Evolutionary conservation across 2,329 filamentous ascomycete species (phyloP).

Genomic region (Cladosporium sp.): DNA sequence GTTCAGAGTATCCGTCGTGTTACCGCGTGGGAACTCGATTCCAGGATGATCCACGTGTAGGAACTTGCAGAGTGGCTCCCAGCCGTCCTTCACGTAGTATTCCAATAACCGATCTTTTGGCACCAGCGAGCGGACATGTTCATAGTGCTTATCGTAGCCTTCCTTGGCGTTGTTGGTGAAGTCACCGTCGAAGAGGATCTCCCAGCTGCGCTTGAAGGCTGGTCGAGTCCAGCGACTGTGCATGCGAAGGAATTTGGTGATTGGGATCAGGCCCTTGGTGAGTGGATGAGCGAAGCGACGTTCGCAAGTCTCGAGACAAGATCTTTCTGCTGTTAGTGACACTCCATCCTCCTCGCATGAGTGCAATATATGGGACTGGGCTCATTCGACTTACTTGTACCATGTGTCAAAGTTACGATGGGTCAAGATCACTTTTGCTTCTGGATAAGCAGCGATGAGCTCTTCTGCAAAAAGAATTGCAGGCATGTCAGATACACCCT

Average conservation of each 20-base stretch:
- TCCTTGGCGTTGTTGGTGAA: constrained; percentile 6
- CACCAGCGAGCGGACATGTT: constrained; percentile 6
- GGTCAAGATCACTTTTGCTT: constrained; percentile 35
- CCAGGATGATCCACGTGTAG: constrained; percentile 1
- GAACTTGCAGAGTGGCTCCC: constrained; percentile 9
- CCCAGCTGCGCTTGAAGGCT: constrained; percentile 5
- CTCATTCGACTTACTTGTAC: constrained; percentile 18
- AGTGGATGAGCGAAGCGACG: constrained; percentile 5
- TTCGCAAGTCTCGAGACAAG: constrained; percentile 5
- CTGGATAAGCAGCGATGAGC: constrained; percentile 20
- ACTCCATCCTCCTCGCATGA: too few relatives aligned
- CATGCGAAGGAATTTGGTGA: constrained; percentile 1
- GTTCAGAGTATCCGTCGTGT: constrained; percentile 1
- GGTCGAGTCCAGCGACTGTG: background rate
- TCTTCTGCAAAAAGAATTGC: constrained; percentile 18
- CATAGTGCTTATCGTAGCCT: constrained; percentile 13
- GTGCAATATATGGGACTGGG: too few relatives aligned
- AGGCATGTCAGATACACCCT: constrained; percentile 21
- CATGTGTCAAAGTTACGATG: constrained; percentile 51
- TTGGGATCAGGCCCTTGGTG: constrained; percentile 4
- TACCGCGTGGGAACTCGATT: background rate
- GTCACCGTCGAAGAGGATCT: constrained; percentile 8
- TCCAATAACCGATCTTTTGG: constrained; percentile 11
- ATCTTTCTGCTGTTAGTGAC: background rate
- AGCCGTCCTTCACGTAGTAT: constrained; percentile 13